Evolutionary conservation across 495 filamentous ascomycete species (phyloP).

Genomic region (Podospora bellae-mahoneyi): DNA sequence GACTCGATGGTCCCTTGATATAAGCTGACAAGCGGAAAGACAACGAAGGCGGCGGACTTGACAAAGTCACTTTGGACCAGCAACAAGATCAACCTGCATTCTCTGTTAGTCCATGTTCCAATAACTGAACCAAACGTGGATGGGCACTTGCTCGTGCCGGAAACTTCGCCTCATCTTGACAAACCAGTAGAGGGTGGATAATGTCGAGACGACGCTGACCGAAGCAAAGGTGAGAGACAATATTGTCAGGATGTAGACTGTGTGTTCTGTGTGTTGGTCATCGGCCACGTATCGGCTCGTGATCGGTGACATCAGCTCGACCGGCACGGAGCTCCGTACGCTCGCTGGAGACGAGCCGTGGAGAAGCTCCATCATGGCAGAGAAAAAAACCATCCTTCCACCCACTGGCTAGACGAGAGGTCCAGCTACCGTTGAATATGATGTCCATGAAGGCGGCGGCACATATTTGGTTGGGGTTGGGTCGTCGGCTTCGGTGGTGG

Average conservation of each 20-base stretch:
- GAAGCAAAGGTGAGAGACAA: conserved; percentile 37
- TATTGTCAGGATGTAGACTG: conserved; percentile 21
- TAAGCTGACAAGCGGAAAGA: conserved; percentile 56
- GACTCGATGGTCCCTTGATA: conserved; percentile 47
- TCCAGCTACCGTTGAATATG: conserved; percentile 20
- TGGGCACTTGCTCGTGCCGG: conserved; percentile 61
- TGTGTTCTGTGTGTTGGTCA: conserved; percentile 5
- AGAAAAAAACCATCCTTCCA: conserved; percentile 4
- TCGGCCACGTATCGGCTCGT: neutral
- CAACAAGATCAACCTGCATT: conserved; percentile 62
- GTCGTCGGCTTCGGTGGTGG: conserved; percentile 4
- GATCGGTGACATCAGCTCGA: neutral
- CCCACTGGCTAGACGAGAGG: conserved; percentile 19
- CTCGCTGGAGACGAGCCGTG: neutral
- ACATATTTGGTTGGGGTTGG: conserved; percentile 14
- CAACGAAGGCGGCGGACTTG: conserved; percentile 62
- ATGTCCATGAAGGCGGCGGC: conserved; percentile 15
- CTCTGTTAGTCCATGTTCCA: conserved; percentile 5
- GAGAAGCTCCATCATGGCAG: conserved; percentile 1
- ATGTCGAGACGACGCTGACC: conserved; percentile 51
- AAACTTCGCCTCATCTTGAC: conserved; percentile 68
- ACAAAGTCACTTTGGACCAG: conserved; percentile 66
- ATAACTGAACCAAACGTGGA: neutral
- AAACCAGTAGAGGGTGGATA: conserved; percentile 67
- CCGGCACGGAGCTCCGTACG: neutral